A percentile compares a stretch with the other conserved stretches of the same genome.
phyloP scores from a whole-genome alignment of 2,329 filamentous ascomycete genomes.

The Ophiocordyceps camponoti-leonardi region DNA sequence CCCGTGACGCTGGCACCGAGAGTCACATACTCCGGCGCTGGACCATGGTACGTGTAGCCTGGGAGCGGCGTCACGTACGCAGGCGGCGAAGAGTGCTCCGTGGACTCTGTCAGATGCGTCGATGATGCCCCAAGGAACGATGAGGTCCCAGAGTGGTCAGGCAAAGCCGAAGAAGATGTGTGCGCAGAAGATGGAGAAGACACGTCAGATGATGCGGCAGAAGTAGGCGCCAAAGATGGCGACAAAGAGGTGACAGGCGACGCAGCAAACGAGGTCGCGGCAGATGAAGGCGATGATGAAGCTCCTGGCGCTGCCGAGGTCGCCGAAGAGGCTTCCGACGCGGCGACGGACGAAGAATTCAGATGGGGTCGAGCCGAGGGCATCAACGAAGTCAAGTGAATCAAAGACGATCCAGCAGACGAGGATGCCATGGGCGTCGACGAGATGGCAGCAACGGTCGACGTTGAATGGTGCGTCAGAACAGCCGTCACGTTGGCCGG shows the following conservation, averaged over 20 bases:
- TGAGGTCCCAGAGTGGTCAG: neutral
- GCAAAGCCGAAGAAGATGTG: neutral
- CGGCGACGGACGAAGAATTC: neutral
- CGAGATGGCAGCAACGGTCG: neutral
- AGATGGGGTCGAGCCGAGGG: neutral
- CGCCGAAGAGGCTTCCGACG: neutral
- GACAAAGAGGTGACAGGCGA: neutral
- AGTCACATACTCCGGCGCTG: conserved; percentile 1
- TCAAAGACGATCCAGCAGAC: neutral
- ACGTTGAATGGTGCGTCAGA: neutral
- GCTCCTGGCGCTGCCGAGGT: neutral
- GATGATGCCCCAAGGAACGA: neutral
- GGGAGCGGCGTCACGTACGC: conserved; percentile 3
- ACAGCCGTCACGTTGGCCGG: neutral
- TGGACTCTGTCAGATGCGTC: neutral
- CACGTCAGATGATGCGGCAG: neutral
- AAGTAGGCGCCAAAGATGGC: neutral
- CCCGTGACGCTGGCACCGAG: neutral
- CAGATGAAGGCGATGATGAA: neutral
- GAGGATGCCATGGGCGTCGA: neutral
- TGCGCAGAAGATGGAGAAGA: neutral
- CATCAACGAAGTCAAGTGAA: neutral
- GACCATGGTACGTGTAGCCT: conserved; percentile 3
- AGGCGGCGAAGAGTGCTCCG: conserved; percentile 1
- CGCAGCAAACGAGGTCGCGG: neutral